These are phyloP conservation scores for Leccinum variabile DNA, from an alignment of 1,284 basidiomycete species.

Conservation along the genomic window DNA sequence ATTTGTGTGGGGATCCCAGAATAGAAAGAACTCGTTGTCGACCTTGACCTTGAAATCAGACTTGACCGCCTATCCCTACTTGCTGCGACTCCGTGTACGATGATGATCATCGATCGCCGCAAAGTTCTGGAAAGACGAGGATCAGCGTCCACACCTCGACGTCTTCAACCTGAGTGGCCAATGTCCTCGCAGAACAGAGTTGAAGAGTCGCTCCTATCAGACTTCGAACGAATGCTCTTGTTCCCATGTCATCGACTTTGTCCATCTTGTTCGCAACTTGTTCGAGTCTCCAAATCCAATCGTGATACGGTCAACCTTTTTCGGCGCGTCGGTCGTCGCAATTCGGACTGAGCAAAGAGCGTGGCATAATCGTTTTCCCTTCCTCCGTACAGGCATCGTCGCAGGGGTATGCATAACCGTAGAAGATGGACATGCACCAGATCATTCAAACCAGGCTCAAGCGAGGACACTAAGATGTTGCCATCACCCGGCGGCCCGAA, in stretches of 20 bases:
- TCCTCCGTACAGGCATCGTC: slow-evolving; percentile 3
- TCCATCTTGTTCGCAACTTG: background rate
- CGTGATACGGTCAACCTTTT: no score
- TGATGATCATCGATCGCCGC: background rate
- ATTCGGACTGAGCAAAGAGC: background rate
- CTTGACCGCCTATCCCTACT: background rate
- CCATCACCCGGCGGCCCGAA: slow-evolving; percentile 7
- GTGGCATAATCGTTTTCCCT: slow-evolving; percentile 1
- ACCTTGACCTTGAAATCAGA: background rate
- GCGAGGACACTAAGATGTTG: background rate
- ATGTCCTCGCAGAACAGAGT: background rate
- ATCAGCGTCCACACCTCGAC: background rate
- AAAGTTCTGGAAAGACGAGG: background rate
- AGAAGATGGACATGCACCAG: background rate
- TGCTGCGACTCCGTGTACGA: background rate
- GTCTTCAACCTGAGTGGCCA: background rate
- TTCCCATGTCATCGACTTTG: slow-evolving; percentile 2
- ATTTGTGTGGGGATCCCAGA: no score
- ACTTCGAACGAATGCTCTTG: background rate
- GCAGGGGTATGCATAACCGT: background rate
- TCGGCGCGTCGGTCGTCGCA: background rate
- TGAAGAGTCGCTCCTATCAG: background rate
- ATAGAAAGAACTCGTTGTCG: background rate
- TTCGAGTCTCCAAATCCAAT: no score
- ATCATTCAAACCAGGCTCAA: slow-evolving; percentile 2